Conservation (phyloP, 192 early-diverging fungal genomes). For the Paraglomus occultum region DNA sequence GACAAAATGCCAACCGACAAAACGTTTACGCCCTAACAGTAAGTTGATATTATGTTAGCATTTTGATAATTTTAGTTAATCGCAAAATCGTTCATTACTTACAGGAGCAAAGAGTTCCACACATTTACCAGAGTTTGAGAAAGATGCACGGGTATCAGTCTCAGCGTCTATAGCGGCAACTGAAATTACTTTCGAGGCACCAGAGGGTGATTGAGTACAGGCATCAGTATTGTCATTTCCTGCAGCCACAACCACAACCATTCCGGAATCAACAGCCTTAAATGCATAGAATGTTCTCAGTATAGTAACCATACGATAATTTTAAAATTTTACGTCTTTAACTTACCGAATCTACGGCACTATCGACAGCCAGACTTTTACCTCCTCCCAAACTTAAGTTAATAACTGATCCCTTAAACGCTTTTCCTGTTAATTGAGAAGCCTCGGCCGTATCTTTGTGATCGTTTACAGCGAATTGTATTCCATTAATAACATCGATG, state of each 20-base stretch:
- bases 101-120: constrained; percentile 92
- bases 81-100: too few relatives aligned
- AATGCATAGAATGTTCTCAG: constrained; percentile 76
- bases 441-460: constrained; percentile 22
- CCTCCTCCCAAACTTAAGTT: not conserved
- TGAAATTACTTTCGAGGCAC: constrained; percentile 60
- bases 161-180: constrained; percentile 77
- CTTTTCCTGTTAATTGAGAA: constrained; percentile 55
- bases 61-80: too few relatives aligned
- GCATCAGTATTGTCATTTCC: constrained; percentile 60
- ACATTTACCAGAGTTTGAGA: constrained; percentile 89
- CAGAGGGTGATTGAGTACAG: constrained; percentile 47
- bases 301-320: constrained; percentile 81
- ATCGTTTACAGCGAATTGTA: constrained; percentile 41
- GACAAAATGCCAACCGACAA: constrained; percentile 60
- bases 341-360: constrained; percentile 30
- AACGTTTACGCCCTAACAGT: constrained; percentile 57
- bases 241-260: constrained; percentile 55
- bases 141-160: constrained; percentile 70
- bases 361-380: too few relatives aligned
- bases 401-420: constrained; percentile 58
- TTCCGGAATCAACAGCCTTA: constrained; percentile 57
- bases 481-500: constrained; percentile 45
- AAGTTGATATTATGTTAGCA: too few relatives aligned
- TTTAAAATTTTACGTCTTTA: constrained; percentile 38